Evolutionary conservation across 1,284 basidiomycete genomes (phyloP), one percentile per base, ranked within the genome.

Genomic region (Ustilago esculenta): DNA sequence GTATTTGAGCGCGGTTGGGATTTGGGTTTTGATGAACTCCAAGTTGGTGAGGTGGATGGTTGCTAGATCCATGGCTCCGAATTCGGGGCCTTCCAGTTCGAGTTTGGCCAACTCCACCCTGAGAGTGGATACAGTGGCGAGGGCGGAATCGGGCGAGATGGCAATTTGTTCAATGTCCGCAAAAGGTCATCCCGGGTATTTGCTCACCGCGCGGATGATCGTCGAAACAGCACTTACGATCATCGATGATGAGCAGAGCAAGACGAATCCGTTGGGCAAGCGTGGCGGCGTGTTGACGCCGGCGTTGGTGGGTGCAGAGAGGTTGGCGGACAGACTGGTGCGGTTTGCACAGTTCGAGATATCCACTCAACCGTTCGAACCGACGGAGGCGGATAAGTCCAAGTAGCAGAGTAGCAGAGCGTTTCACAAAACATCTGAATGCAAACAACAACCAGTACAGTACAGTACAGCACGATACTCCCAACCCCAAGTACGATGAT

Each of bases 111-210:
- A 49, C 21, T 27, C 30, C 17, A 64, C 20, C 21, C 32, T 63
- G 24, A 27, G 58, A 17, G 37, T 68, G n/a, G 55, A 71, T 25
- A 65, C 29, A 84, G 86, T 20, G 79, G 84, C 44, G 77, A 84
- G 15, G 82, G 85, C 7, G 85, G 85, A 5, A 17, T 83, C 87
- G n/a, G 3, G 52, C 63, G 7, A 35, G 56, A 34, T n/a, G n/a
- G 84, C 86, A 44, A 86, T 89, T 25, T 88, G 89, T 66, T 88
- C 85, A 1, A 85, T 86, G 30, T 82, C 88, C 47, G 89, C 87
- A 1, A 84, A 87, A 37, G 90, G 90, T n/a, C 91, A 93, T 76
- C 90, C 91, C 4, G 91, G 92, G 3, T 92, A 93, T 81, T 80
- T 86, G 15, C 82, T 88, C 32, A 89, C 90, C 1, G 84, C 89